Conservation (phyloP, 805 yeast genomes). For the Suhomyces prunicola region DNA sequence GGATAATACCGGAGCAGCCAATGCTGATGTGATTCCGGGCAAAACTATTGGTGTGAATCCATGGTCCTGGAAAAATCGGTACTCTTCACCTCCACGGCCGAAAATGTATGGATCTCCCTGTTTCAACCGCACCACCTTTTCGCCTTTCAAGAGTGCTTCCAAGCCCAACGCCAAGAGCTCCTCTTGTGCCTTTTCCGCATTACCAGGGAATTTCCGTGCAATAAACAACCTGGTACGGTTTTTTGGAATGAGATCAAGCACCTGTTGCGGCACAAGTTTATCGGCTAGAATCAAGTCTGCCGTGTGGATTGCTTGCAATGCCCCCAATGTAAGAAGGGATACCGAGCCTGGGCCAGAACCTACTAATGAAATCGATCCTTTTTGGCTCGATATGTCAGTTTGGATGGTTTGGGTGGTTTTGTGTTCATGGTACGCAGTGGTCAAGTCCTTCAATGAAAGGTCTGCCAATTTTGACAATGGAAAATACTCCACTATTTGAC, state of each 20-base stretch:
- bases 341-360: slow-evolving; percentile 95
- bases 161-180: slow-evolving; percentile 77
- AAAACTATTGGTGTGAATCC: slow-evolving; percentile 73
- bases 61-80: slow-evolving; percentile 56
- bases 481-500: slow-evolving; percentile 87
- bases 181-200: slow-evolving; percentile 89
- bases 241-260: slow-evolving; percentile 75
- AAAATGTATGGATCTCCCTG: slow-evolving; percentile 97
- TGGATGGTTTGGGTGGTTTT: slow-evolving; percentile 9
- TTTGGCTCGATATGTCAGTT: slow-evolving; percentile 8
- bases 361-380: slow-evolving; percentile 72
- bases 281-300: slow-evolving; percentile 90
- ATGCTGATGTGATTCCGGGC: slow-evolving; percentile 87
- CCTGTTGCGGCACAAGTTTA: slow-evolving; percentile 87
- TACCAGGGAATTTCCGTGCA: slow-evolving; percentile 94
- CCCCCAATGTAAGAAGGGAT: slow-evolving; percentile 79
- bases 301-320: slow-evolving; percentile 69
- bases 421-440: slow-evolving; percentile 35
- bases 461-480: slow-evolving; percentile 67
- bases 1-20: slow-evolving; percentile 81
- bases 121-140: slow-evolving; percentile 80
- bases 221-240: slow-evolving; percentile 68
- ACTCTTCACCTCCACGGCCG: slow-evolving; percentile 97
- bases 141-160: slow-evolving; percentile 58
- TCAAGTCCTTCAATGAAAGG: slow-evolving; percentile 57